Base-by-base conservation (phyloP, 352 stramenopile species). In the Aphanomyces euteiches region DNA sequence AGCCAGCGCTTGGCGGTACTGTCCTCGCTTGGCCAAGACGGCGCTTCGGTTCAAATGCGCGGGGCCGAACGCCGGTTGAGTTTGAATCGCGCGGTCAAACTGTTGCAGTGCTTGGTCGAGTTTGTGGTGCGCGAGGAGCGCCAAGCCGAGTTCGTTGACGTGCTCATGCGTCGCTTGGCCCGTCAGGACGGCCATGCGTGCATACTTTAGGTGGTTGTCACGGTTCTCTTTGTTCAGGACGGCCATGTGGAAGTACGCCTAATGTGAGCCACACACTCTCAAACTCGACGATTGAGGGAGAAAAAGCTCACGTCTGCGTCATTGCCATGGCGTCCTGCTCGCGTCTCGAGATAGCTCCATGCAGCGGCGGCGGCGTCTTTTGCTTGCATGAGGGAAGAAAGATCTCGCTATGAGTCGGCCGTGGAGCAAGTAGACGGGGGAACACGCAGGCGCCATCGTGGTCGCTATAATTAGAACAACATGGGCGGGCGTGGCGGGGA, bases 151-250 rank as follows among this genome's bases (percentile, higher is more conserved):
- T 56, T 92, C 84, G 74, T 90, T 88, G 63, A 72, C 77, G 50
- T 85, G 79, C 47, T 85, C 80, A 5, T 83, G 80, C 6, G 80
- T 78, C 40, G 76, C 81, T 41, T 80, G 77, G 47, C 80, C 76
- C 10, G 84, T 87, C n/a, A 92, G 73, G 69, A 76, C 72, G 53
- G 84, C 80, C 61, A 92, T 90, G 40, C 84, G 81, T 2, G 78
- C 73, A 61, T 90, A 78, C 10, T 74, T 69, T 17, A 73, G 74
- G 64, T 90, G 69, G 36, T 59, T 66, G 61, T 90, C 77, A 7
- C 79, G 79, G 34, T 75, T 72, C 5, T 79, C 82, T n/a, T 71
- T 76, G 37, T 78, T 83, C 5, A 92, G 63, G 56, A 82, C 80
- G n/a, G 84, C 77, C 19, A 90, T 69, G 57, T 90, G 67, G 60